Conservation (phyloP, 1,284 basidiomycete genomes). For the Hymenochaete sp. region DNA sequence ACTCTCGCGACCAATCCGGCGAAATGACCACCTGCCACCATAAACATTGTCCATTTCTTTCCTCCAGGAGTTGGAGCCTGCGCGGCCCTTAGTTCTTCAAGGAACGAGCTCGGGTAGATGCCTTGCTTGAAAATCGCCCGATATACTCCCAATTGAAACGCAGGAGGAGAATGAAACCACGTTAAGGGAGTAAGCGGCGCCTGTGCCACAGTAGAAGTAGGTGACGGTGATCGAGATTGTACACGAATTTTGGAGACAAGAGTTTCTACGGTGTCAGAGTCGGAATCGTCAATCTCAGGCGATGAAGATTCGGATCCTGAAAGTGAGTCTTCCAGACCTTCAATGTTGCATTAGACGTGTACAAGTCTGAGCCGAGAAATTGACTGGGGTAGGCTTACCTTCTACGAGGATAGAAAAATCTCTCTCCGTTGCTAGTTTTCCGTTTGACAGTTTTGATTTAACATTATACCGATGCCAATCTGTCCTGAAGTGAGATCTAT, state of each 20-base stretch:
- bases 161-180: conserved; percentile 84
- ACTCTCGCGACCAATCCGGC: conserved; percentile 84
- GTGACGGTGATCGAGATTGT: conserved; percentile 38
- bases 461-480: conserved; percentile 99
- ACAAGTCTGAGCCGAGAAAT: neutral
- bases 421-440: conserved; percentile 53
- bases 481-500: conserved; percentile 82
- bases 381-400: conserved; percentile 37
- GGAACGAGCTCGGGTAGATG: conserved; percentile 34
- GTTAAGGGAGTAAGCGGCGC: conserved; percentile 66
- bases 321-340: conserved; percentile 80
- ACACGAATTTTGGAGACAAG: conserved; percentile 58
- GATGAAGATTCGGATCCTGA: conserved; percentile 80
- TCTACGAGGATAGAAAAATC: conserved; percentile 74
- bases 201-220: conserved; percentile 30
- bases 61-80: conserved; percentile 56
- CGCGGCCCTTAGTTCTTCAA: conserved; percentile 56
- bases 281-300: conserved; percentile 41
- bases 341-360: neutral
- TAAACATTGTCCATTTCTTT: conserved; percentile 86
- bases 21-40: conserved; percentile 97
- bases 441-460: conserved; percentile 64
- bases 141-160: conserved; percentile 87
- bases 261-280: conserved; percentile 58
- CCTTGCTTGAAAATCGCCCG: conserved; percentile 59